These are phyloP conservation scores for Chiua virens DNA, from an alignment of 768 basidiomycete genomes.

Conservation along the genomic window DNA sequence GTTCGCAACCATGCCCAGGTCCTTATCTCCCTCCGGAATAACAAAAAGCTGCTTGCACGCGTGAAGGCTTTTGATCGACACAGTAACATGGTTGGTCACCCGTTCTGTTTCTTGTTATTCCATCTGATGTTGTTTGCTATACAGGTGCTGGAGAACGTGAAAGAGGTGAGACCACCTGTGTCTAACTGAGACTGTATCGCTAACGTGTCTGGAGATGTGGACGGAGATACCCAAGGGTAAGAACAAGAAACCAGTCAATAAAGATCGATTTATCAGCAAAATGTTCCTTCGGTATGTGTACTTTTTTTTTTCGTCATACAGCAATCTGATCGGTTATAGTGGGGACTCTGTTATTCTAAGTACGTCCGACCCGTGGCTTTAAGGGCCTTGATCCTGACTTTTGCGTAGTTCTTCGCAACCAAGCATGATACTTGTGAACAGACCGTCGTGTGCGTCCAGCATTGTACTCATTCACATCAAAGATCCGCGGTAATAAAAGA, in stretches of 20 bases:
- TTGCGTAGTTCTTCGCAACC: conserved; percentile 70
- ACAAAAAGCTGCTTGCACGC: conserved; percentile 93
- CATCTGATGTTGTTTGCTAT: conserved; percentile 7
- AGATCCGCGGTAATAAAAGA: neutral
- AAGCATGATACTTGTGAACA: conserved; percentile 43
- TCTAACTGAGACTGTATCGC: neutral
- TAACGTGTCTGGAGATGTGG: conserved; percentile 79
- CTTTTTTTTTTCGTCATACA: conserved; percentile 1
- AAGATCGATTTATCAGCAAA: conserved; percentile 99
- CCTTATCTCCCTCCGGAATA: conserved; percentile 94
- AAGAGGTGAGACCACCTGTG: conserved; percentile 63
- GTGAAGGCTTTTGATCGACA: conserved; percentile 99
- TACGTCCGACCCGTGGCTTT: conserved; percentile 43
- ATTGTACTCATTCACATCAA: too few species aligned
- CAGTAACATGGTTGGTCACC: conserved; percentile 85
- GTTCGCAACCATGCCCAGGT: conserved; percentile 98
- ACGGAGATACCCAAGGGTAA: conserved; percentile 97
- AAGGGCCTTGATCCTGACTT: conserved; percentile 34
- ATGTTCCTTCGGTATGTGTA: conserved; percentile 88
- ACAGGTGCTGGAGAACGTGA: conserved; percentile 97
- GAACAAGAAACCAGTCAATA: conserved; percentile 98
- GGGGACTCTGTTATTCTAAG: conserved; percentile 98
- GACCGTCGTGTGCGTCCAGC: neutral
- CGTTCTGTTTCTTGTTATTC: neutral
- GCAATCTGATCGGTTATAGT: conserved; percentile 39